Conservation (phyloP, 2,329 filamentous ascomycete species). For the Davidsoniella virescens region DNA sequence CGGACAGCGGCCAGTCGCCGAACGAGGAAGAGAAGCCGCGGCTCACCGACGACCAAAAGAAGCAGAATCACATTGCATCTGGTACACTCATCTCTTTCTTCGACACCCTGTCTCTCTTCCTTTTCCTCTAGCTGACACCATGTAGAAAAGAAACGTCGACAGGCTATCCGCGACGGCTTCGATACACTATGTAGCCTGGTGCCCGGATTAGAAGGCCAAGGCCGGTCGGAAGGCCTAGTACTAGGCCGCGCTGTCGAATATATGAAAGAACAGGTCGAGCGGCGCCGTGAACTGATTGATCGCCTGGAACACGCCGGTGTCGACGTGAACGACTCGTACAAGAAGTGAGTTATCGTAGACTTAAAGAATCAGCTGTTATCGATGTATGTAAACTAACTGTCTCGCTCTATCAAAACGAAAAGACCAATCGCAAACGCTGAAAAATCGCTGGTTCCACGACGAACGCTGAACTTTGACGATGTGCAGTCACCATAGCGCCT, state of each 20-base stretch:
- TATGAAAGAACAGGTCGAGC: slow-evolving; percentile 42
- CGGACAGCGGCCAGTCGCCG: slow-evolving; percentile 8
- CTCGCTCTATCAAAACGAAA: neutral
- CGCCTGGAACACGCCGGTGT: slow-evolving; percentile 43
- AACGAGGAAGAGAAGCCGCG: slow-evolving; percentile 31
- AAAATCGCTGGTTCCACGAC: slow-evolving; percentile 2
- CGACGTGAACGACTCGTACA: slow-evolving; percentile 25
- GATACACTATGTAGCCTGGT: slow-evolving; percentile 67
- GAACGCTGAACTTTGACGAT: neutral
- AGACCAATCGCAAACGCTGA: slow-evolving; percentile 8
- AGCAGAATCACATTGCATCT: slow-evolving; percentile 38
- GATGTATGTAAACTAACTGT: neutral
- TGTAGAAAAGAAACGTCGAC: slow-evolving; percentile 29
- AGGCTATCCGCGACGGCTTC: slow-evolving; percentile 67
- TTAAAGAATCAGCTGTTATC: neutral
- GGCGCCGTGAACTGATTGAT: slow-evolving; percentile 40
- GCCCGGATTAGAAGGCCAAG: slow-evolving; percentile 67
- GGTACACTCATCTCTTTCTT: slow-evolving; percentile 22
- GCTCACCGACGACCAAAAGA: slow-evolving; percentile 37
- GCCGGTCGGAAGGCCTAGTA: slow-evolving; percentile 73
- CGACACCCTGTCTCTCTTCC: neutral
- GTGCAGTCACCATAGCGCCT: neutral
- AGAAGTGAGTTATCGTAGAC: slow-evolving; percentile 5
- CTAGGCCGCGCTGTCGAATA: slow-evolving; percentile 53
- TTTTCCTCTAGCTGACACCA: slow-evolving; percentile 12